Conservation (phyloP, 1,284 basidiomycete genomes). For the Puccinia horiana region DNA sequence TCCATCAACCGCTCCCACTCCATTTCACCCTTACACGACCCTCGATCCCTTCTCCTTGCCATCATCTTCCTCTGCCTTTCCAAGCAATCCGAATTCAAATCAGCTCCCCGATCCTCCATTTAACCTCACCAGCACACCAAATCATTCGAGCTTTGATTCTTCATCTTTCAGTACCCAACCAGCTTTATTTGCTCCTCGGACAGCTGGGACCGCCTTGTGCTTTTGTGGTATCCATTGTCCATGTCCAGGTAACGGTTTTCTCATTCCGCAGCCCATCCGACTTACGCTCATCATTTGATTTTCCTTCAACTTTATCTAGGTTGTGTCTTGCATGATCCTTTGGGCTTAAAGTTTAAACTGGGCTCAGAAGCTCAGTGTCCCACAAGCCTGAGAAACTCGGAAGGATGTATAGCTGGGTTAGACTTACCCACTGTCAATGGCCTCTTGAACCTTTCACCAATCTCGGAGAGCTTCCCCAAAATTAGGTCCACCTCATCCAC, state of each 20-base stretch:
- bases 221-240: constrained; percentile 45
- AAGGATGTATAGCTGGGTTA: constrained; percentile 25
- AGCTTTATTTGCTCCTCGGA: constrained; percentile 30
- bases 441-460: constrained; percentile 33
- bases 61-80: not conserved
- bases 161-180: constrained; percentile 13
- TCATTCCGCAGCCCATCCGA: not conserved
- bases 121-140: not conserved
- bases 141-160: not conserved
- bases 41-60: not conserved
- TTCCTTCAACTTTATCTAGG: not conserved
- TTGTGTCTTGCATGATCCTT: constrained; percentile 30
- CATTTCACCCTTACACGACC: constrained; percentile 17
- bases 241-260: constrained; percentile 11
- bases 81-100: not conserved
- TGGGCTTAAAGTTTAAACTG: constrained; percentile 25
- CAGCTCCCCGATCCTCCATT: not conserved
- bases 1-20: not conserved
- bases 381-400: constrained; percentile 16
- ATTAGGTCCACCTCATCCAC: not conserved
- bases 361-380: constrained; percentile 24
- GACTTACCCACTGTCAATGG: constrained; percentile 34
- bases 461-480: constrained; percentile 13
- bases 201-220: constrained; percentile 36
- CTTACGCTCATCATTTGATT: not conserved